phyloP scores from a whole-genome alignment of 495 filamentous ascomycete genomes.

The Darksidea phi region DNA sequence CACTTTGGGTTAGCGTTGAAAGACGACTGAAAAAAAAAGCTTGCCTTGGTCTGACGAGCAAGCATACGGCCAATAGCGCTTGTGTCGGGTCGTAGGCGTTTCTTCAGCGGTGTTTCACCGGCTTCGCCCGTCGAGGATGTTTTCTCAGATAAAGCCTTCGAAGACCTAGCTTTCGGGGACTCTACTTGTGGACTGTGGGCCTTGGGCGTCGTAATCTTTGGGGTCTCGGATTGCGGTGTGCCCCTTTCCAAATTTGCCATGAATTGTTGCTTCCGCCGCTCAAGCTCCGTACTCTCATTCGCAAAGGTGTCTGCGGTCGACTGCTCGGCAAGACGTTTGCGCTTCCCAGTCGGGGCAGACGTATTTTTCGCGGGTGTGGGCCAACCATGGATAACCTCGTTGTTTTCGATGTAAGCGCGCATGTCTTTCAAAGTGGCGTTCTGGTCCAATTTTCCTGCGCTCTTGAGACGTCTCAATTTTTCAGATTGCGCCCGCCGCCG shows the following conservation, averaged over 20 bases:
- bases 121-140: neutral
- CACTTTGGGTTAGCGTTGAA: too few species aligned
- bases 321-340: neutral
- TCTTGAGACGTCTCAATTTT: too few species aligned
- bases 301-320: too few species aligned
- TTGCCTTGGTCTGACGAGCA: constrained; percentile 8
- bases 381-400: too few species aligned
- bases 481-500: too few species aligned
- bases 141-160: constrained; percentile 2
- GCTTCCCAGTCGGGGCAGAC: neutral
- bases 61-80: constrained; percentile 8
- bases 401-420: too few species aligned
- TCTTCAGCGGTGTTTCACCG: neutral
- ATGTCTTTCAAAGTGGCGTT: too few species aligned
- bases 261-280: constrained; percentile 3
- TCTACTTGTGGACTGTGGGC: neutral
- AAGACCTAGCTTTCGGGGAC: too few species aligned
- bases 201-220: neutral
- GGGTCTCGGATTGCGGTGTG: too few species aligned
- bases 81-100: constrained; percentile 1
- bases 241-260: neutral
- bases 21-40: neutral
- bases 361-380: too few species aligned
- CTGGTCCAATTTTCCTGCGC: too few species aligned
- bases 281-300: neutral